A percentile compares a stretch with the other conserved stretches of the same genome.
Conservation (phyloP, 148 eudicot species). For the Cornus kousa region DNA sequence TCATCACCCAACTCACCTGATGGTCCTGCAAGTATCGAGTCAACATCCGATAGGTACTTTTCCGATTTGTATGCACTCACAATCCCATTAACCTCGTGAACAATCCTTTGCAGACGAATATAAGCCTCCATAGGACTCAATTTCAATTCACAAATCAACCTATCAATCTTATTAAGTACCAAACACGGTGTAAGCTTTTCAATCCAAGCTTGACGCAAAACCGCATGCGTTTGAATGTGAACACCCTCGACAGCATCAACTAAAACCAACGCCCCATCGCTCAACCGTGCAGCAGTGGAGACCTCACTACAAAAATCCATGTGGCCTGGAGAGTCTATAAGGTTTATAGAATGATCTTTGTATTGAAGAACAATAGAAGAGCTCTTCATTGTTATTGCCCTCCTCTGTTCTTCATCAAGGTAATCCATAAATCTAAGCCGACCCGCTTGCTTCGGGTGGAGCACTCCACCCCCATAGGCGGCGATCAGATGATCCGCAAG, state of each 20-base stretch:
- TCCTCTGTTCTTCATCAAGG: slow-evolving; percentile 87
- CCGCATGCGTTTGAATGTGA: slow-evolving; percentile 97
- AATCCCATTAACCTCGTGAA: slow-evolving; percentile 88
- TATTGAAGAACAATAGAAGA: slow-evolving; percentile 67
- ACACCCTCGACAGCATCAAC: slow-evolving; percentile 99
- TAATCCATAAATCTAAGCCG: slow-evolving; percentile 77
- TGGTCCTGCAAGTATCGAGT: slow-evolving; percentile 64
- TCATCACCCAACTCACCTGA: slow-evolving; percentile 47
- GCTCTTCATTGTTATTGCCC: slow-evolving; percentile 94
- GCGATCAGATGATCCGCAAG: slow-evolving; percentile 95
- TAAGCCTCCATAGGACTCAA: slow-evolving; percentile 87
- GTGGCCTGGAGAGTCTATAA: slow-evolving; percentile 96
- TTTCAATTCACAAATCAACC: slow-evolving; percentile 76
- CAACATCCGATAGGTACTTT: slow-evolving; percentile 93
- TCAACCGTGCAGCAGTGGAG: slow-evolving; percentile 86
- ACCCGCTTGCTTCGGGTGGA: slow-evolving; percentile 93
- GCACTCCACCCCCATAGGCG: slow-evolving; percentile 66
- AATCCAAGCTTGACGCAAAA: slow-evolving; percentile 91
- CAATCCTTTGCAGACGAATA: slow-evolving; percentile 65
- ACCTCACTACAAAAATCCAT: slow-evolving; percentile 98
- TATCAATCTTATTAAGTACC: slow-evolving; percentile 91
- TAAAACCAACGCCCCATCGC: slow-evolving; percentile 86
- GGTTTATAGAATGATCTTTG: slow-evolving; percentile 49
- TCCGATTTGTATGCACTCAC: slow-evolving; percentile 81
- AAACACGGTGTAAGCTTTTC: slow-evolving; percentile 88